Evolutionary conservation across 208 protist species (phyloP), one percentile per base, ranked within the genome.

Genomic region (Crithidia acanthocephali): DNA sequence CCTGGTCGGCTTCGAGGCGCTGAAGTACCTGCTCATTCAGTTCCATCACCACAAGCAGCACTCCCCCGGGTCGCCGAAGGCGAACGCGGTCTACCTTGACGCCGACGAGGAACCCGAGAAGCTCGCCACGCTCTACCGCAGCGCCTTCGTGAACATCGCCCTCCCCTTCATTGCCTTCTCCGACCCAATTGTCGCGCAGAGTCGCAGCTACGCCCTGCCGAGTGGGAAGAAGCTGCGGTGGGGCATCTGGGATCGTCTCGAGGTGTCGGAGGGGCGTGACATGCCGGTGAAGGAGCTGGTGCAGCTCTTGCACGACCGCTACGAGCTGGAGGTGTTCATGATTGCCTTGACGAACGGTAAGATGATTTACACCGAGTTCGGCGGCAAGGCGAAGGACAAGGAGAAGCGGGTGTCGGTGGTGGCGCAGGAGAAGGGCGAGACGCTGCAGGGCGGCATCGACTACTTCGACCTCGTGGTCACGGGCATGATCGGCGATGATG

Each of bases 81-180:
- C 35, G 16, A 32, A 50, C 35, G 1, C 18, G 66, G 40, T 80
- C 53, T 61, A 52, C 56, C 27, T 85, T 62, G 30, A 72, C 74
- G 42, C 67, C 16, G 25, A 69, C 53, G 72, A 78, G 27, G 76
- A 92, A 33, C 74, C 84, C 20, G 70, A 75, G 51, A 55, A 72
- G 69, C 81, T 92, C 35, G 79, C 97, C 13, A 81, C 74, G 35
- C 61, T 86, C 27, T 97, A 87, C 77, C 98, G 98, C 70, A 99
- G 98, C 73, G 83, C 86, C 33, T 99, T 99, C 85, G 86, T 99
- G 20, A 99, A 99, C 81, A 90, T 99, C 22, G 98, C 98, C 16
- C 87, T 99, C 5, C 98, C 98, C 7, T 95, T 99, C 70, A 74
- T 99, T 45, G 85, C 86, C 59, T 98, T 99, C 63, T 96, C 95